Evolutionary conservation across 495 filamentous ascomycete genomes (phyloP).

Genomic region (Aspergillus cristatus): DNA sequence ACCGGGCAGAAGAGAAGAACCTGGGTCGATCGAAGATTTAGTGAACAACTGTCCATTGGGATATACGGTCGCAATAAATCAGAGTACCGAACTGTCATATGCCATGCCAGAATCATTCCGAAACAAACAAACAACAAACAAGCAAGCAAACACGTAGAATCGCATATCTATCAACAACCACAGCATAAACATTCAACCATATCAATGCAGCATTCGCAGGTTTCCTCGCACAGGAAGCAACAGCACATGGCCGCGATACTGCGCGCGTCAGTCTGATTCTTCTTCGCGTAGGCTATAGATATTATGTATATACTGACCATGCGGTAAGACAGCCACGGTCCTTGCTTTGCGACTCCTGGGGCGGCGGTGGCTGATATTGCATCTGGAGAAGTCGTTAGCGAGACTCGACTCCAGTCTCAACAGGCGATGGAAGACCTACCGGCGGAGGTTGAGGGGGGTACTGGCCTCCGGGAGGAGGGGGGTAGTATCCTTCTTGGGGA

Average conservation of each 20-base stretch:
- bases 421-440: too few species aligned
- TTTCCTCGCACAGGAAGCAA: conserved; percentile 18
- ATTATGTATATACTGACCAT: conserved; percentile 10
- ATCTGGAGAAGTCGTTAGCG: conserved; percentile 11
- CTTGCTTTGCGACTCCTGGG: conserved; percentile 8
- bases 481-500: conserved; percentile 7
- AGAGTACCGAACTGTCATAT: neutral
- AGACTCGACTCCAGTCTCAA: conserved; percentile 6
- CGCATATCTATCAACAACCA: conserved; percentile 7
- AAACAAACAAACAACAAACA: too few species aligned
- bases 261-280: neutral
- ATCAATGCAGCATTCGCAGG: conserved; percentile 16
- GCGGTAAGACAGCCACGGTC: conserved; percentile 16
- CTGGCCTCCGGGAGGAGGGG: conserved; percentile 10
- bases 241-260: conserved; percentile 19
- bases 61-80: too few species aligned
- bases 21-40: conserved; percentile 41
- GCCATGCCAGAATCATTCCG: too few species aligned
- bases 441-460: conserved; percentile 12
- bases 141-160: neutral
- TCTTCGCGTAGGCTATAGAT: neutral
- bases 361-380: conserved; percentile 15
- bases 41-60: conserved; percentile 1
- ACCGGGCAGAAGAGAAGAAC: conserved; percentile 51
- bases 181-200: conserved; percentile 11